Base-by-base conservation (phyloP, 768 basidiomycete species). In the Psilocybe cyanescens region DNA sequence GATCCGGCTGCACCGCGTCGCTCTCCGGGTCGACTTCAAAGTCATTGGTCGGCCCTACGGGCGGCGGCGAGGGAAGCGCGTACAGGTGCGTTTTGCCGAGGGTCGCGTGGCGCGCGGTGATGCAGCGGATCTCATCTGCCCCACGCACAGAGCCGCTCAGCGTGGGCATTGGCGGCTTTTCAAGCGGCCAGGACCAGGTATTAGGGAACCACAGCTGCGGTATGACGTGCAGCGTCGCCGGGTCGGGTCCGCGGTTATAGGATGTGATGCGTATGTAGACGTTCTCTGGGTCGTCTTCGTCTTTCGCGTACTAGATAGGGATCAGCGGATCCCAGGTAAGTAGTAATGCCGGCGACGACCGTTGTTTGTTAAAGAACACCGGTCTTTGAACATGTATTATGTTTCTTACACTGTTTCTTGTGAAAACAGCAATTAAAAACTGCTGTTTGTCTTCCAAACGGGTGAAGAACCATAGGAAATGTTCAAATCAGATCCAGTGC, bases 151-250 rank as follows among this genome's bases (percentile, higher is more conserved):
- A 85, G 3, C 82, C 86, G 39, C 75, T 79, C 67, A 94, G 75
- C 7, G 74, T 78, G 37, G 91, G 89, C 78, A 86, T 86, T 0
- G 83, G 78, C 6, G 90, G 90, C 61, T 86, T 86, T 39, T 88
- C 83, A 8, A 81, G 65, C 8, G 84, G 81, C 97, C 97, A 99
- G 1, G 97, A 98, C 97, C 97, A 99, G 31, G 94, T 96, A 74
- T 99, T 99, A 19, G 94, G 88, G 79, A 98, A 99, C 91, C 93
- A 98, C 46, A 99, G 80, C 68, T 98, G 96, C 24, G 97, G 97
- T 41, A 99, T 82, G 68, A 99, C 84, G 73, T 99, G 97, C 60
- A 99, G 79, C 29, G 90, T 96, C 16, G 97, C 95, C 1, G 94
- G 86, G 61, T 98, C 95, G 9, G 97, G 95, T 0, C 97, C 97